Evolutionary conservation across 208 protist genomes (phyloP).

Genomic region (Herpetomonas samuelpessoai): DNA sequence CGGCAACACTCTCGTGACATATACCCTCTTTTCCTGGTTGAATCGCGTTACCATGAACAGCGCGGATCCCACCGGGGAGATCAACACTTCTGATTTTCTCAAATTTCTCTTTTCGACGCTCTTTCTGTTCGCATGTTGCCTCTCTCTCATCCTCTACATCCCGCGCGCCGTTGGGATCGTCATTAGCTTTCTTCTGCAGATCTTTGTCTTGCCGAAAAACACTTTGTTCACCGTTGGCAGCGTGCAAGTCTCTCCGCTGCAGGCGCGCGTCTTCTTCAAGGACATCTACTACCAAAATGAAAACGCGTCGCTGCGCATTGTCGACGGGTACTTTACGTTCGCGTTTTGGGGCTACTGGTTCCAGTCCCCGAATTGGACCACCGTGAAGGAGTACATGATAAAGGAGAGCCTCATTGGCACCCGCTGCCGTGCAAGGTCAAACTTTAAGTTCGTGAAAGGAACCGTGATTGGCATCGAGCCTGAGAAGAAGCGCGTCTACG

Average conservation of each 20-base stretch:
- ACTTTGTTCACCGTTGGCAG: constrained; percentile 50
- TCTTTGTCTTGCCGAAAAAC: constrained; percentile 57
- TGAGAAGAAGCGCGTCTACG: constrained; percentile 50
- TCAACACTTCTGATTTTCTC: constrained; percentile 51
- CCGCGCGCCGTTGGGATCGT: constrained; percentile 35
- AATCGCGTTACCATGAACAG: no score
- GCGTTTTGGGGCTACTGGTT: constrained; percentile 71
- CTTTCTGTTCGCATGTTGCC: constrained; percentile 59
- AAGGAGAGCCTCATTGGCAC: constrained; percentile 60
- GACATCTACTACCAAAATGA: constrained; percentile 72
- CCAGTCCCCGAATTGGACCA: constrained; percentile 48
- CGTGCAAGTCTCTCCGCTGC: constrained; percentile 57
- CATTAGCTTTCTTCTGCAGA: constrained; percentile 52
- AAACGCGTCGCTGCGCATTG: constrained; percentile 77
- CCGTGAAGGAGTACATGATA: constrained; percentile 75
- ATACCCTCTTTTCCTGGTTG: no score
- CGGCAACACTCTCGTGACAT: no score
- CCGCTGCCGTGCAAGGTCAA: constrained; percentile 55
- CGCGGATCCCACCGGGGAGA: constrained; percentile 12
- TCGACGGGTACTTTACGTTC: constrained; percentile 85
- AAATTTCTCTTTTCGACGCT: constrained; percentile 68
- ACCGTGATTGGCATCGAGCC: constrained; percentile 63
- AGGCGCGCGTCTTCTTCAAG: constrained; percentile 70
- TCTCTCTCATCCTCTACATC: constrained; percentile 68
- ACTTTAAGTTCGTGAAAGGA: constrained; percentile 53